Evolutionary conservation across 495 filamentous ascomycete species (phyloP).

Genomic region (Gamarada debralockiae): DNA sequence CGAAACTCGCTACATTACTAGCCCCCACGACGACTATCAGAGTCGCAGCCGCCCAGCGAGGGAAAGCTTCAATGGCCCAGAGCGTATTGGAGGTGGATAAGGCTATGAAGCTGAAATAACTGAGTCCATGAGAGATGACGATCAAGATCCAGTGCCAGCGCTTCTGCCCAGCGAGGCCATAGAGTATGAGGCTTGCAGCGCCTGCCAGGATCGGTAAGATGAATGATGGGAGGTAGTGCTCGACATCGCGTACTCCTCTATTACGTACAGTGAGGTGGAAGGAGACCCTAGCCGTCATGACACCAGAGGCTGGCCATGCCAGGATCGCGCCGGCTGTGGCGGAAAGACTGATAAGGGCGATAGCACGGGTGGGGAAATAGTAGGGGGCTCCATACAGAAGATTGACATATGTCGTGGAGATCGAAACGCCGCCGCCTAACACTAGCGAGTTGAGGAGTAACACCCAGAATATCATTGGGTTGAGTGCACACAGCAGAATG

Average conservation of each 20-base stretch:
- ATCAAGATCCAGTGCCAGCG: not conserved
- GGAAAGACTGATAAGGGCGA: constrained; percentile 33
- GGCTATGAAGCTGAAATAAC: constrained; percentile 8
- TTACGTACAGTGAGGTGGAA: constrained; percentile 5
- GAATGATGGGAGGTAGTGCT: constrained; percentile 17
- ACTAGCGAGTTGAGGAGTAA: constrained; percentile 34
- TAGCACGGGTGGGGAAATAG: constrained; percentile 28
- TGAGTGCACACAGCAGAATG: too few relatives aligned
- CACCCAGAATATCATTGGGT: constrained; percentile 39
- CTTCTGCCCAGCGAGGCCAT: not conserved
- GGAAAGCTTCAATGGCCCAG: too few relatives aligned
- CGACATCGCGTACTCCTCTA: constrained; percentile 9
- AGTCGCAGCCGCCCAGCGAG: too few relatives aligned
- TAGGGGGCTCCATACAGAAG: constrained; percentile 31
- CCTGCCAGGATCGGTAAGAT: constrained; percentile 5
- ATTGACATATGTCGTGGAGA: constrained; percentile 34
- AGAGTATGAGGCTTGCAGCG: not conserved
- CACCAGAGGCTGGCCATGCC: constrained; percentile 33
- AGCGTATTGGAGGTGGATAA: too few relatives aligned
- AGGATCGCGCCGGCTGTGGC: constrained; percentile 31
- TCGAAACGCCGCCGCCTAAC: constrained; percentile 33
- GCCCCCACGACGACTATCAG: too few relatives aligned
- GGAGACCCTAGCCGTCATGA: constrained; percentile 1
- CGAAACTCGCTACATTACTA: too few relatives aligned
- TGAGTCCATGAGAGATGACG: constrained; percentile 7